Percentiles rank a stretch among this genome's conserved stretches.
phyloP scores from a whole-genome alignment of 495 filamentous ascomycete genomes.

The Apodospora peruviana region DNA sequence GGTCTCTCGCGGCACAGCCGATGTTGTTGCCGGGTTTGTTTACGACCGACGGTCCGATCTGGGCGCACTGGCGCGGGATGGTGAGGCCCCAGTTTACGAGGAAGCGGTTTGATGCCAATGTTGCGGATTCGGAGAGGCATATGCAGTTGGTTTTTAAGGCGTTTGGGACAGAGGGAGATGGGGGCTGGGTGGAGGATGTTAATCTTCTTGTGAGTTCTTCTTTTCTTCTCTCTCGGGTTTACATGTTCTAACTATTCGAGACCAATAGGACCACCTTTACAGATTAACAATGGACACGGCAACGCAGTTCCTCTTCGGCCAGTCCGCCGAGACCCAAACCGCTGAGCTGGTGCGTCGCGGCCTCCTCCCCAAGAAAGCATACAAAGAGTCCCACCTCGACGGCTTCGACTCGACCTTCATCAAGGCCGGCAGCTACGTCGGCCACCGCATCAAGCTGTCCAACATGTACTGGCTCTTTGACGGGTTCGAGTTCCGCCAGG shows the following conservation, averaged over 20 bases:
- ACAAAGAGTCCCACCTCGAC: constrained; percentile 2
- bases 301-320: constrained; percentile 7
- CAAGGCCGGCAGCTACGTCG: constrained; percentile 4
- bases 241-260: not conserved
- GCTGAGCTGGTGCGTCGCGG: not conserved
- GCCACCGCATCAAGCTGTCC: constrained; percentile 7
- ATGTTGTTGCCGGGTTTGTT: constrained; percentile 4
- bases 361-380: not conserved
- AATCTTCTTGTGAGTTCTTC: not conserved
- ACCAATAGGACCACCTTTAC: constrained; percentile 1
- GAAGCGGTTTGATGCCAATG: constrained; percentile 1
- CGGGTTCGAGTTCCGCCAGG: constrained; percentile 1
- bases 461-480: constrained; percentile 9
- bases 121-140: constrained; percentile 5
- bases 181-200: constrained; percentile 1
- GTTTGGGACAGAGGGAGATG: not conserved
- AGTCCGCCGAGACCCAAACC: constrained; percentile 5
- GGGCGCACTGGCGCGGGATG: constrained; percentile 9
- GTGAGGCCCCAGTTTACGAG: constrained; percentile 7
- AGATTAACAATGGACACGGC: constrained; percentile 9
- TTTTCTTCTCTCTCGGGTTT: not conserved
- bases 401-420: constrained; percentile 7
- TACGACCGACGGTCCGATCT: constrained; percentile 4
- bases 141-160: constrained; percentile 2
- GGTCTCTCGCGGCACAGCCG: constrained; percentile 1